Evolutionary conservation across 257 asterid genomes (phyloP).

Genomic region (Gentiana dahurica): DNA sequence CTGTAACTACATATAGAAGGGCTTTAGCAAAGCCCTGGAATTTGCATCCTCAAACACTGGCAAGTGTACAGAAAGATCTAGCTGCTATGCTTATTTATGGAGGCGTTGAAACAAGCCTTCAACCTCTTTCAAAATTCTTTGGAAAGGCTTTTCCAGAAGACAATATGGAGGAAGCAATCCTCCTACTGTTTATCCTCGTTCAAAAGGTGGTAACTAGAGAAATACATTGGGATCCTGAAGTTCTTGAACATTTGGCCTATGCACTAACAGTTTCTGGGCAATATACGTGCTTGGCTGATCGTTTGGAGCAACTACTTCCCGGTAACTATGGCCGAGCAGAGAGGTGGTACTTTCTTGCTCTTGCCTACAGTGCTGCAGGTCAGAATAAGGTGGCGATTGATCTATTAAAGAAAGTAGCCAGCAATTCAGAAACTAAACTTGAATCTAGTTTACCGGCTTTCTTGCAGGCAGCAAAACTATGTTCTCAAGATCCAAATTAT

Average conservation of each 20-base stretch:
- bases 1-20: conserved; percentile 58
- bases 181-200: conserved; percentile 51
- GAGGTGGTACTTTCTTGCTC: conserved; percentile 90
- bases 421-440: conserved; percentile 38
- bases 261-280: conserved; percentile 53
- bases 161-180: conserved; percentile 69
- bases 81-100: conserved; percentile 60
- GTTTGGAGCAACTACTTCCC: conserved; percentile 67
- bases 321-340: conserved; percentile 47
- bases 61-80: conserved; percentile 58
- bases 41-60: conserved; percentile 51
- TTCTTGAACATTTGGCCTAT: conserved; percentile 58
- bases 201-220: conserved; percentile 47
- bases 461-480: conserved; percentile 73
- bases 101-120: conserved; percentile 49
- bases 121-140: conserved; percentile 25
- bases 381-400: conserved; percentile 45
- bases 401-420: conserved; percentile 54
- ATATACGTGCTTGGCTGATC: conserved; percentile 50
- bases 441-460: conserved; percentile 44
- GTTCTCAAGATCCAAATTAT: conserved; percentile 42
- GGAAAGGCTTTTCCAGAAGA: conserved; percentile 27
- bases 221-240: conserved; percentile 67
- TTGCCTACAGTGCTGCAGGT: conserved; percentile 66
- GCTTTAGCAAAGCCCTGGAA: conserved; percentile 73